Evolutionary conservation across 176 grass and related monocot species (phyloP).

Genomic region (Chrysopogon serrulatus): DNA sequence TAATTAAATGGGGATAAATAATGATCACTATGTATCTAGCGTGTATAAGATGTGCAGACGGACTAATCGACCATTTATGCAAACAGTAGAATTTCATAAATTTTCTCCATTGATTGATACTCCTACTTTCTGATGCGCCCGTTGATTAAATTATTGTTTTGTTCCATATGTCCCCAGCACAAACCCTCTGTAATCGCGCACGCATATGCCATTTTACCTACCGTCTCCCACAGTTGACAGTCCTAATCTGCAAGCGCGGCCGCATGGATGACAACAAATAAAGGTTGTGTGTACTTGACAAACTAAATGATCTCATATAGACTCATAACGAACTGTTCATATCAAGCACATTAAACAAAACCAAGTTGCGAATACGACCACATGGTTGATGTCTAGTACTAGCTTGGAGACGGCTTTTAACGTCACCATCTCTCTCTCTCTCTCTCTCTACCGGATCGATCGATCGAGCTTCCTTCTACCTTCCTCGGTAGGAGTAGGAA

Average conservation of each 20-base stretch:
- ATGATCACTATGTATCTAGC: too few relatives aligned
- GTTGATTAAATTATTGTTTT: not conserved
- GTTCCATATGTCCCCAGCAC: not conserved
- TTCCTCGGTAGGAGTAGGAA: slow-evolving; percentile 35
- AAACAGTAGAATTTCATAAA: too few relatives aligned
- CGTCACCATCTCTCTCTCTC: slow-evolving; percentile 7
- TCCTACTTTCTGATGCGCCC: not conserved
- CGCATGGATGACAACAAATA: slow-evolving; percentile 18
- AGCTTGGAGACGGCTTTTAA: slow-evolving; percentile 21
- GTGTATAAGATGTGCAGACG: too few relatives aligned
- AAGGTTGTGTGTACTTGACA: not conserved
- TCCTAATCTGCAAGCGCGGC: not conserved
- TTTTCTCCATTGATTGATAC: not conserved
- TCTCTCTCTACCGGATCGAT: not conserved
- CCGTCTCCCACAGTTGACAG: not conserved
- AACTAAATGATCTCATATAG: slow-evolving; percentile 3
- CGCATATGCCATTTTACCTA: not conserved
- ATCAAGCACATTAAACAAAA: not conserved
- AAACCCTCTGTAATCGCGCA: not conserved
- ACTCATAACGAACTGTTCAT: slow-evolving; percentile 26
- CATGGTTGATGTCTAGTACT: slow-evolving; percentile 36
- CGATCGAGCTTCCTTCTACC: slow-evolving; percentile 45
- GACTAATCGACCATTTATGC: too few relatives aligned
- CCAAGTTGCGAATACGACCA: slow-evolving; percentile 40
- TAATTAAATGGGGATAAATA: too few relatives aligned